Base-by-base conservation (phyloP, 441 rosid genomes). In the Adansonia madagascariensis region DNA sequence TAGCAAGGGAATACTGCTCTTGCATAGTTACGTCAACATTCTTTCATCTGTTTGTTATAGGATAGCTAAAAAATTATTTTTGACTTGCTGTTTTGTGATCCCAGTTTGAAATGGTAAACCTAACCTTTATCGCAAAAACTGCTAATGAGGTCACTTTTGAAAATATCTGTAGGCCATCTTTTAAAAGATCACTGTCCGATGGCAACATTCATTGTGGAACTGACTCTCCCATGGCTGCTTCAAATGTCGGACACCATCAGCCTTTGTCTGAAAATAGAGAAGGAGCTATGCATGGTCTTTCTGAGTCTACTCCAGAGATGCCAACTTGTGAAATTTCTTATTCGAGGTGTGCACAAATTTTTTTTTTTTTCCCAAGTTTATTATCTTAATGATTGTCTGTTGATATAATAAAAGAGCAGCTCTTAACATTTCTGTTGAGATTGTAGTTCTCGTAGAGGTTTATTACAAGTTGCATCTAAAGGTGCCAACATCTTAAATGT, bases 141-240 rank as follows among this genome's bases (percentile, higher is more conserved):
- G 17, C 76, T 77, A 41, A 82, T 61, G 55, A 22, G 35, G 60
- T 64, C 65, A 6, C 67, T 73, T 20, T 73, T 44, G 31, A 50
- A 31, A 8, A 64, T 64, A 44, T 77, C 71, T 80, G 78, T 52
- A 97, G 99, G 86, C 81, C 92, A 63, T 77, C 78, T 75, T 39
- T 93, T 75, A 94, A 89, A 88, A 91, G 99, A 86, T 94, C 98
- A 71, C 79, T 91, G 73, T 97, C 99, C 24, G 98, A 93, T 78
- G 98, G 99, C 65, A 93, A 91, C 81, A 84, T 96, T 76, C 74
- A 81, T 31, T 78, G 79, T 47, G 97, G 89, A 81, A 85, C 77
- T 52, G 90, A 87, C 69, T 72, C 92, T 41, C 77, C 84, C 44
- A 9, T 84, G 31, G 66, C 82, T 65, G 74, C 86, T 72, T 59